Evolutionary conservation across 805 yeast species (phyloP), one percentile per base, ranked within the genome.

Genomic region (Metschnikowia sp.): DNA sequence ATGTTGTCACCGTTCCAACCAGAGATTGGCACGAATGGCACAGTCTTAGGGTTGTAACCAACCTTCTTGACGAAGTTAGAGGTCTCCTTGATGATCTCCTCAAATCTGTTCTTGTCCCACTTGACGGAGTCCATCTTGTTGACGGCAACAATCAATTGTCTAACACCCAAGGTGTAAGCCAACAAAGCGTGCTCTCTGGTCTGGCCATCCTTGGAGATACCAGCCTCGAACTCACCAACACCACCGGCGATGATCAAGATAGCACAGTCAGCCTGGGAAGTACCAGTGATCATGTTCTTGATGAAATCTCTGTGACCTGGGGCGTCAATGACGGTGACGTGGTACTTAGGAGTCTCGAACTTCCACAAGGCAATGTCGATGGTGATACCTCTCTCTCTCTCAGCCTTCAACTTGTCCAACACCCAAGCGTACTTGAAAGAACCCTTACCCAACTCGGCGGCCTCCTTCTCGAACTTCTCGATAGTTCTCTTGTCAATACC

Each of bases 341-440:
- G 78, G 81, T 82, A 86, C 75, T 84, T 86, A 66, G 90, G 89
- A 72, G 96, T 88, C 78, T 86, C 92, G 83, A 88, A 88, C 78
- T 86, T 84, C 86, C 95, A 86, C 68, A 87, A 81, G 74, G 95
- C 92, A 63, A 88, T 88, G 75, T 88, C 96, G 67, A 88, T 88
- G 72, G 96, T 88, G 81, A 88, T 88, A 86, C 96, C 96, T 81
- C 96, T 86, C 76, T 86, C 92, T 77, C 96, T 84, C 81, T 89
- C 96, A 70, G 95, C 95, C 86, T 87, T 86, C 64, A 89, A 81
- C 77, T 88, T 88, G 82, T 89, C 96, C 75, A 89, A 82, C 65
- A 89, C 95, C 96, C 96, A 88, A 66, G 96, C 96, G 86, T 88
- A 86, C 79, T 89, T 88, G 89, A 89, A 90, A 70, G 96, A 89